These are phyloP conservation scores for Podaxis sp. DNA, from an alignment of 768 basidiomycete genomes.

Conservation along the genomic window DNA sequence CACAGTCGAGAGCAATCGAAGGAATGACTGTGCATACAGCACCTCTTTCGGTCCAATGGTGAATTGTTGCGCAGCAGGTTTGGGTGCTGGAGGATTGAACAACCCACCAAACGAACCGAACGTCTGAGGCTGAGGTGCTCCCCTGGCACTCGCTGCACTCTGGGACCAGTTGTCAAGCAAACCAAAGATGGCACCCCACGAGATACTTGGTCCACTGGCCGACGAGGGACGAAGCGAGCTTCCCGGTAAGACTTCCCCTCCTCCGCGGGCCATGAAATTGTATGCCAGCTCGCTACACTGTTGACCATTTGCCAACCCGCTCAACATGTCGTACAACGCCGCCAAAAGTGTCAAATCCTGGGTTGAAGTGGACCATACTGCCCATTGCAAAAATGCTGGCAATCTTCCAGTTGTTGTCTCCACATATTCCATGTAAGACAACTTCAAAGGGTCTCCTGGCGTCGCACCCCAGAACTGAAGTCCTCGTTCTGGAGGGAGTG, in stretches of 20 bases:
- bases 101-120: slow-evolving; percentile 32
- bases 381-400: slow-evolving; percentile 81
- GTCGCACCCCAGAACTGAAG: slow-evolving; percentile 86
- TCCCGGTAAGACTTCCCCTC: slow-evolving; percentile 65
- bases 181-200: slow-evolving; percentile 77
- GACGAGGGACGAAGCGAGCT: slow-evolving; percentile 54
- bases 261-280: slow-evolving; percentile 84
- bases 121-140: slow-evolving; percentile 43
- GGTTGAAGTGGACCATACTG: slow-evolving; percentile 79
- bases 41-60: slow-evolving; percentile 70
- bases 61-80: slow-evolving; percentile 44
- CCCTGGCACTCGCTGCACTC: slow-evolving; percentile 46
- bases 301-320: slow-evolving; percentile 79
- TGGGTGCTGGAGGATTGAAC: slow-evolving; percentile 38
- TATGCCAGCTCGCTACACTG: slow-evolving; percentile 85
- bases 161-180: slow-evolving; percentile 75
- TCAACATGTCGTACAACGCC: slow-evolving; percentile 87
- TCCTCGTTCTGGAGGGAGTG: slow-evolving; percentile 72
- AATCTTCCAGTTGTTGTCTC: slow-evolving; percentile 53
- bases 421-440: slow-evolving; percentile 55
- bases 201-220: slow-evolving; percentile 56
- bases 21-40: slow-evolving; percentile 75
- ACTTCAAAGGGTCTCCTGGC: slow-evolving; percentile 32
- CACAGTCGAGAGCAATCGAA: slow-evolving; percentile 75
- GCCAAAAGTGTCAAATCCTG: slow-evolving; percentile 73